Base-by-base conservation (phyloP, 2,329 filamentous ascomycete genomes). In the Phoma sp. region DNA sequence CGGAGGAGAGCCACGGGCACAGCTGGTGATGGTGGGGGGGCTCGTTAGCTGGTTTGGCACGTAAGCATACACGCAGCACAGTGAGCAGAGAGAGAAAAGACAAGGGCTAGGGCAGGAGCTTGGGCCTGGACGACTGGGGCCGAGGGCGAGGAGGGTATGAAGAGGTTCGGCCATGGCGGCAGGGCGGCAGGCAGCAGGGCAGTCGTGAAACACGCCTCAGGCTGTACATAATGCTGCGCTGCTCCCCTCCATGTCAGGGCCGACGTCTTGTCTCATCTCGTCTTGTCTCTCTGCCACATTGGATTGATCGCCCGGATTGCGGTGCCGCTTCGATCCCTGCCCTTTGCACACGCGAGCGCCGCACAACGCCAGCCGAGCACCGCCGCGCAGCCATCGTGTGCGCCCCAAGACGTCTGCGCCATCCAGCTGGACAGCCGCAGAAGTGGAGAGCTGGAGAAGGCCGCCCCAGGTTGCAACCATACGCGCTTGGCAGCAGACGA, bases 141-240 rank as follows among this genome's bases (percentile, higher is more conserved):
- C 45, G 25, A 9, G 25, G 36, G 43, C 35, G 44, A 50, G 9
- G 27, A 12, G 27, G 47, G 51, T 22, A 32, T 33, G 52, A 58
- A 46, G 38, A 48, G 57, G 29, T 36, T 44, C 51, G 63, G 55
- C 55, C 55, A 55, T 46, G 52, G 46, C 51, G 57, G 64, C 57
- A 66, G 60, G 56, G 57, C 55, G 29, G 51, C 55, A 55, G 46
- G 46, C 51, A 55, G 63, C 57, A 66, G 60, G 56, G 57, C 55
- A 24, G 51, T 67, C 58, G 69, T 72, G 69, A 72, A 72, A 72
- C 69, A 58, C 62, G 60, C 57, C 57, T 53, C 52, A 55, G 51
- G 55, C 57, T 58, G 62, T 65, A 67, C 62, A 67, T 67, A 65
- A 66, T 66, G 53, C 43, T 55, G 55, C 49, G 46, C 51, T 49